A percentile compares a stretch with the other conserved stretches of the same genome.
Evolutionary conservation across 495 filamentous ascomycete species (phyloP).

Genomic region (Geoglossum glabrum): DNA sequence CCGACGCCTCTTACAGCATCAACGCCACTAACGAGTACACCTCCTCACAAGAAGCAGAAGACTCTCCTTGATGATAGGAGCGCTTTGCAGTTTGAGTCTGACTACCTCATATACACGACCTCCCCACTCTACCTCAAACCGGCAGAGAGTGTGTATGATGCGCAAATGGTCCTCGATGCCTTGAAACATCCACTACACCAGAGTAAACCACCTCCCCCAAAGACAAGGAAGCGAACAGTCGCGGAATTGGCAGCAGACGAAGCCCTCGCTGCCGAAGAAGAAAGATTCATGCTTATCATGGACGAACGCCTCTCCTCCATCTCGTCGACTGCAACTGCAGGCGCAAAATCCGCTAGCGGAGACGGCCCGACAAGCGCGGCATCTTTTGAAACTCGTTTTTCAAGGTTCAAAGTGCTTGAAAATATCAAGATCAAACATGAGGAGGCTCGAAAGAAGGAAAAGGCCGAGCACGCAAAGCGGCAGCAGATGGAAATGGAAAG

Average conservation of each 20-base stretch:
- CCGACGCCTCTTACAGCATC: conserved; percentile 43
- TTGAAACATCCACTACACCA: conserved; percentile 58
- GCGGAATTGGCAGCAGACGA: conserved; percentile 91
- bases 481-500: conserved; percentile 19
- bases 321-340: conserved; percentile 31
- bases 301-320: conserved; percentile 60
- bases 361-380: conserved; percentile 52
- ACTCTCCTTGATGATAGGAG: conserved; percentile 56
- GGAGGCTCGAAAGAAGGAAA: conserved; percentile 41
- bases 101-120: conserved; percentile 47
- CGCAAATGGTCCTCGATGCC: conserved; percentile 43
- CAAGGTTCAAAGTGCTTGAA: conserved; percentile 73
- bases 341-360: conserved; percentile 40
- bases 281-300: conserved; percentile 80
- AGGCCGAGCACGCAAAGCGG: conserved; percentile 31
- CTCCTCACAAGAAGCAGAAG: conserved; percentile 50
- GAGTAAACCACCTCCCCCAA: conserved; percentile 57
- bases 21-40: conserved; percentile 28
- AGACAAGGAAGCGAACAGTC: conserved; percentile 77
- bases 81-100: conserved; percentile 51
- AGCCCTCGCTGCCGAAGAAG: conserved; percentile 67
- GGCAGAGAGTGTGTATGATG: conserved; percentile 42
- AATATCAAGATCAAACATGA: conserved; percentile 61
- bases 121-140: conserved; percentile 59
- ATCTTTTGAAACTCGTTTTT: conserved; percentile 70